Conservation (phyloP, 345 rosid species). For the Eucalyptus leucophloia region DNA sequence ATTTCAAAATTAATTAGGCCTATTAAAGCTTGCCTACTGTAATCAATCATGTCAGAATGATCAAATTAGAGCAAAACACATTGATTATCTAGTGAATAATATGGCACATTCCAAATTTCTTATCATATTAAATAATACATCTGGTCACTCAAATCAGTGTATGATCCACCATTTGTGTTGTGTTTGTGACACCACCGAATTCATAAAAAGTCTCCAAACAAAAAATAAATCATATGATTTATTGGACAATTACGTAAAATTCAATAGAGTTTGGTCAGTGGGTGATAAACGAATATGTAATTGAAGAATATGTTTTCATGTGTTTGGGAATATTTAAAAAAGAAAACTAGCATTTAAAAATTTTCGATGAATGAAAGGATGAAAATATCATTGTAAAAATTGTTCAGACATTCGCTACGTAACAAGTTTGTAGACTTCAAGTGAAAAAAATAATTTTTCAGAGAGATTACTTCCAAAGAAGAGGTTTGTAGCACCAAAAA, state of each 20-base stretch:
- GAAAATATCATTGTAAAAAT: too few relatives aligned
- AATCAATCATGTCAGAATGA: not conserved
- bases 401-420: too few relatives aligned
- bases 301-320: too few relatives aligned
- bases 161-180: not conserved
- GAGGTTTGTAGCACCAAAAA: too few relatives aligned
- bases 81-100: not conserved
- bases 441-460: too few relatives aligned
- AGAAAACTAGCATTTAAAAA: too few relatives aligned
- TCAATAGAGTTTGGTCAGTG: not conserved
- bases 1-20: not conserved
- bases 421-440: too few relatives aligned
- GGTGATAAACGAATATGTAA: not conserved
- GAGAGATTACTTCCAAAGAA: too few relatives aligned
- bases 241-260: too few relatives aligned
- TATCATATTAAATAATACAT: not conserved
- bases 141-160: not conserved
- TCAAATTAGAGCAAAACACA: not conserved
- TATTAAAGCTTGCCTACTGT: not conserved
- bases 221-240: not conserved
- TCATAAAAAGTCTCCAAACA: not conserved
- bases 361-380: too few relatives aligned
- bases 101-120: not conserved
- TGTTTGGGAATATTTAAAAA: too few relatives aligned
- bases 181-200: not conserved